These are phyloP conservation scores for Xerophyta viscosa DNA, from an alignment of 106 monocot species.

Conservation along the genomic window DNA sequence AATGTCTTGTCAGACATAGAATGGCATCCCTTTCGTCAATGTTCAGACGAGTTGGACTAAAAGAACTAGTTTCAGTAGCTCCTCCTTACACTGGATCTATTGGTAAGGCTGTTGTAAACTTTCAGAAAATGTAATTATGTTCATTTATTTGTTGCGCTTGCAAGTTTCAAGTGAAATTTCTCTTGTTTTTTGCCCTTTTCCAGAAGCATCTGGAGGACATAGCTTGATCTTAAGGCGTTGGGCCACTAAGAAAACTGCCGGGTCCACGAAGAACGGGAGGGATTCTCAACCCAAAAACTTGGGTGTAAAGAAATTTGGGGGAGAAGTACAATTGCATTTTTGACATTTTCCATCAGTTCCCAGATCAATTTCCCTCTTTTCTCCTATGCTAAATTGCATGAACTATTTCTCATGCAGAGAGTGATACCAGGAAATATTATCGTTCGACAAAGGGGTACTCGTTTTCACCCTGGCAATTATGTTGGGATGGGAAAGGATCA, in stretches of 20 bases:
- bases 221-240: conserved; percentile 73
- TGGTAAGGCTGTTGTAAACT: conserved; percentile 27
- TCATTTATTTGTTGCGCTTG: not conserved
- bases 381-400: not conserved
- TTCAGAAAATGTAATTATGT: not conserved
- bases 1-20: no score
- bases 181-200: conserved; percentile 1
- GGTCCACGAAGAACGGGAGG: conserved; percentile 85
- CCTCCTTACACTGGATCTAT: conserved; percentile 37
- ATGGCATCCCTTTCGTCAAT: conserved; percentile 36
- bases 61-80: conserved; percentile 40
- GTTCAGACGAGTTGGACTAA: conserved; percentile 47
- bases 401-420: conserved; percentile 33
- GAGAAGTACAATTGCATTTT: conserved; percentile 38
- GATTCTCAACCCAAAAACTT: conserved; percentile 81
- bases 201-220: conserved; percentile 73
- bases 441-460: conserved; percentile 80
- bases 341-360: not conserved
- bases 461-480: conserved; percentile 89
- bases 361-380: not conserved
- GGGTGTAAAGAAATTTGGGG: conserved; percentile 96
- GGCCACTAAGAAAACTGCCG: conserved; percentile 93
- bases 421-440: conserved; percentile 96
- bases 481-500: conserved; percentile 97
- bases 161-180: not conserved